A percentile compares a stretch with the other conserved stretches of the same genome.
These are phyloP conservation scores for Flaveria ramosissima DNA, from an alignment of 129 eudicot species.

Conservation along the genomic window DNA sequence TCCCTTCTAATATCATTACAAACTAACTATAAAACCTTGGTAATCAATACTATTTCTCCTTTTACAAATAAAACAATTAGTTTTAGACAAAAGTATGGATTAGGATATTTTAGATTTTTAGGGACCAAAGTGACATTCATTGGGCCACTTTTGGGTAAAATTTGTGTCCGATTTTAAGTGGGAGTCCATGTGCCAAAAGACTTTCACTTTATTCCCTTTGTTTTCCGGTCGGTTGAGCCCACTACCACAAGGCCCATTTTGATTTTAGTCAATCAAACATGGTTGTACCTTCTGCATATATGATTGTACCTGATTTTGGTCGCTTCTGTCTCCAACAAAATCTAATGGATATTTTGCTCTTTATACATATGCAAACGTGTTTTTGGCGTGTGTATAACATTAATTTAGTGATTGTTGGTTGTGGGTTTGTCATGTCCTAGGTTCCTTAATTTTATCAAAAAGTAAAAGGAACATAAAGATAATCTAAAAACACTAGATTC, in stretches of 20 bases:
- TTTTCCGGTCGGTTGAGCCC: conserved; percentile 50
- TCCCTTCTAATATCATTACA: too few species aligned
- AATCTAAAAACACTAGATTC: not conserved
- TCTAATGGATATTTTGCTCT: too few species aligned
- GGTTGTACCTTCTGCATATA: conserved; percentile 13
- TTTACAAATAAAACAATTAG: too few species aligned
- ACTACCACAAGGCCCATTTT: conserved; percentile 32
- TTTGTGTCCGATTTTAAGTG: conserved; percentile 33
- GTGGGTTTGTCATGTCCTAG: not conserved
- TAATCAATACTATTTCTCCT: too few species aligned
- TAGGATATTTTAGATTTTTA: not conserved
- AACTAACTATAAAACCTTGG: too few species aligned
- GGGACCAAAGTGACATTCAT: conserved; percentile 14
- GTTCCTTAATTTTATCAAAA: conserved; percentile 2
- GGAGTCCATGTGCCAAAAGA: conserved; percentile 42
- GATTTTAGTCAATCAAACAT: conserved; percentile 22
- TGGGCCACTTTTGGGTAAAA: conserved; percentile 30
- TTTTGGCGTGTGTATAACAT: not conserved
- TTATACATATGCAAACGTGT: not conserved
- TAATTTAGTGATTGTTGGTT: not conserved
- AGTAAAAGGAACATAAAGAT: not conserved
- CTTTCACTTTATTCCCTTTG: conserved; percentile 52
- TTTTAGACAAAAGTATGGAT: not conserved
- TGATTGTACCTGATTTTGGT: conserved; percentile 18
- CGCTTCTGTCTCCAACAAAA: not conserved